Conservation (phyloP, 1,139 yeast species). For the Suhomyces bribrorum region DNA sequence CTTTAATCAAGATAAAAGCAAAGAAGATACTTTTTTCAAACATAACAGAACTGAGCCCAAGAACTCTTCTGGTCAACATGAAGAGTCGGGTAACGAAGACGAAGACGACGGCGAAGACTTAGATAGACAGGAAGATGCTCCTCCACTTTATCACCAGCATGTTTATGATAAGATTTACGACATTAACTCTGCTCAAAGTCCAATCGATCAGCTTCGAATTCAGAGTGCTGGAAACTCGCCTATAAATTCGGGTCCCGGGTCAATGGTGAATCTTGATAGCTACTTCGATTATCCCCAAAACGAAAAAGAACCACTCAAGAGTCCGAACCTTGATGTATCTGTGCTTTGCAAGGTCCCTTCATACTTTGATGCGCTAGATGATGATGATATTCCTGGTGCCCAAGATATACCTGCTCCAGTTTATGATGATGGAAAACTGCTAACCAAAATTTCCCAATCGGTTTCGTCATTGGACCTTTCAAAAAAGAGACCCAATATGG, state of each 20-base stretch:
- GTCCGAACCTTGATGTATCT: constrained; percentile 23
- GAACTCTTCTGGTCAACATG: constrained; percentile 2
- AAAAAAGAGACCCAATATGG: constrained; percentile 2
- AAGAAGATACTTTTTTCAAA: constrained; percentile 41
- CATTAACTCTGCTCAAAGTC: constrained; percentile 37
- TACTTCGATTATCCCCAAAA: constrained; percentile 32
- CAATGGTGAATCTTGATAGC: constrained; percentile 22
- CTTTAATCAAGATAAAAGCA: constrained; percentile 39
- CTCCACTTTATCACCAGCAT: constrained; percentile 45
- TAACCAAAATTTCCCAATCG: neutral
- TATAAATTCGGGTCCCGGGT: constrained; percentile 20
- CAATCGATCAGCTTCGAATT: constrained; percentile 40
- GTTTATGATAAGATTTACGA: constrained; percentile 40
- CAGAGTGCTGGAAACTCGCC: constrained; percentile 21
- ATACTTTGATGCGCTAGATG: constrained; percentile 38
- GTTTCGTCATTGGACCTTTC: constrained; percentile 10
- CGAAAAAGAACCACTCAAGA: constrained; percentile 2
- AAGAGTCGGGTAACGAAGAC: constrained; percentile 15
- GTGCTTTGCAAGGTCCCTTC: constrained; percentile 35
- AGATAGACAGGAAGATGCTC: constrained; percentile 37
- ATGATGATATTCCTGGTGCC: constrained; percentile 24
- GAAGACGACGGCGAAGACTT: constrained; percentile 25
- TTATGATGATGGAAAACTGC: constrained; percentile 18
- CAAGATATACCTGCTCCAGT: constrained; percentile 35
- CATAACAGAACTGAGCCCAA: constrained; percentile 20